Percentiles rank a stretch among this genome's conserved stretches.
These are phyloP conservation scores for Drosera capensis DNA, from an alignment of 148 eudicot genomes.

Conservation along the genomic window DNA sequence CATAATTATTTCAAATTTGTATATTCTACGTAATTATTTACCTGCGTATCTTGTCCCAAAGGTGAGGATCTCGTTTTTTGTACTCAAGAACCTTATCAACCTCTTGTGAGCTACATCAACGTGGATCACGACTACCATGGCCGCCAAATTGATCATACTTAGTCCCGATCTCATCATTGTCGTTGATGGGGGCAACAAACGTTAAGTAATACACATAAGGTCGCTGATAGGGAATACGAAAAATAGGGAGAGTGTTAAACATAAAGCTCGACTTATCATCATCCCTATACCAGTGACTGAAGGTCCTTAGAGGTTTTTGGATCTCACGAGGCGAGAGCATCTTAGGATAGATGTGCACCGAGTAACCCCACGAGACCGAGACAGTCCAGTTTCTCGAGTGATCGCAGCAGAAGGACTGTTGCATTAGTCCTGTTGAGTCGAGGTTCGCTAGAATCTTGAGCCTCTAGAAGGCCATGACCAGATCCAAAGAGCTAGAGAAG, in stretches of 20 bases:
- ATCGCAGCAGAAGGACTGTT: slow-evolving; percentile 60
- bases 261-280: slow-evolving; percentile 15
- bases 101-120: slow-evolving; percentile 10
- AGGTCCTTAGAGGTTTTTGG: slow-evolving; percentile 31
- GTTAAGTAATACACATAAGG: slow-evolving; percentile 22
- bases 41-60: slow-evolving; percentile 38
- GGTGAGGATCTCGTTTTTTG: slow-evolving; percentile 32
- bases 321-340: slow-evolving; percentile 20
- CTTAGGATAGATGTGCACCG: slow-evolving; percentile 30
- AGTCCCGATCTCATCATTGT: slow-evolving; percentile 10
- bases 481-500: slow-evolving; percentile 24
- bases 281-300: slow-evolving; percentile 24
- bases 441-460: slow-evolving; percentile 20
- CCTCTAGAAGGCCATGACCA: slow-evolving; percentile 16
- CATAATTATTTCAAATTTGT: neutral
- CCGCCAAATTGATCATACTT: slow-evolving; percentile 11
- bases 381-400: slow-evolving; percentile 30
- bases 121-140: slow-evolving; percentile 14
- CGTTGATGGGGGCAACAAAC: slow-evolving; percentile 2
- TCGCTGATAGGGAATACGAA: slow-evolving; percentile 22
- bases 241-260: slow-evolving; percentile 24
- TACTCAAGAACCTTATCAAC: slow-evolving; percentile 20
- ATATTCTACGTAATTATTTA: neutral
- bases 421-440: slow-evolving; percentile 37
- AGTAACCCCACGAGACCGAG: slow-evolving; percentile 62